Base-by-base conservation (phyloP, 164 flowering plant genomes). In the Dillenia turbinata region DNA sequence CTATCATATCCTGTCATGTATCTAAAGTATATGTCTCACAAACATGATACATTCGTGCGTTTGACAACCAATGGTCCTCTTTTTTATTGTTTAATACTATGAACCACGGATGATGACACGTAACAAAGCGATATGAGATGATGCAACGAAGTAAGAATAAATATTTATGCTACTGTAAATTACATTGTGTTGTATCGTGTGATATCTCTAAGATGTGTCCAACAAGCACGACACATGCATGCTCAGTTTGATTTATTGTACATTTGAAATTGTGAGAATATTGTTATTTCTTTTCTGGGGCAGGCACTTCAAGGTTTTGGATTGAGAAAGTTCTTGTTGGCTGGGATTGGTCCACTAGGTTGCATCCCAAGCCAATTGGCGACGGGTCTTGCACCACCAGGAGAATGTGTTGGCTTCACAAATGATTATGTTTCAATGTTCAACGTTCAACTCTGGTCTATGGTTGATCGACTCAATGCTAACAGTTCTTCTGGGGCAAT, bases 281-380 rank as follows among this genome's bases (percentile, higher is more conserved):
- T 19, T 19, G 22, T 19, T 19, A 19, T 19, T 19, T 19, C 22
- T 19, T 19, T 19, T 51, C 12, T 48, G 46, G n/a, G 64, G 54
- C 62, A 81, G 83, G 70, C 69, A 11, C 66, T 83, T 3, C 54
- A 80, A 47, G 57, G 65, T 49, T 53, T 68, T 10, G 87, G 87
- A 9, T 54, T 80, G 2, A 62, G 83, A 44, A 78, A 77, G 53
- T 83, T 83, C 62, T 62, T 83, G 10, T 13, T 83, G 15, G 72
- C 71, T 2, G 87, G 73, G 9, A 33, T 83, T 12, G 81, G 79
- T 1, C 83, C 84, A 5, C 75, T 83, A 24, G 87, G 87, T 45
- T 83, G 87, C 78, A 73, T 75, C 55, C 87, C 87, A 4, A 68
- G 67, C 54, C 81, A 78, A 46, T 55, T 70, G 60, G 77, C 78